Base-by-base conservation (phyloP, 2,329 filamentous ascomycete species). In the Huntiella moniliformis region DNA sequence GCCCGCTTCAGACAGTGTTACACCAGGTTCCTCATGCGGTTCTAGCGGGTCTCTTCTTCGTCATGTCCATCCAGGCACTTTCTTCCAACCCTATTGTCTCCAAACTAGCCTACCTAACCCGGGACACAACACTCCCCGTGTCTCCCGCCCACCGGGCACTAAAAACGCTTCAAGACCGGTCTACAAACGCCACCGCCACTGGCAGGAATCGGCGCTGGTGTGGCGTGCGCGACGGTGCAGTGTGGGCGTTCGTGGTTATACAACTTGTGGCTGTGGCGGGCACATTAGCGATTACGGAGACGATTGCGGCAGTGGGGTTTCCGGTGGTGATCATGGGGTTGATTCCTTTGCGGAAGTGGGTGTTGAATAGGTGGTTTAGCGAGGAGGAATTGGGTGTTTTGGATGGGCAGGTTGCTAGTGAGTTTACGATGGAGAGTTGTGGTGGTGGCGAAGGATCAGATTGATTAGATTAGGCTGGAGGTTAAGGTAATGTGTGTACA, bases 211-310 rank as follows among this genome's bases (percentile, higher is more conserved):
- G 16, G 12, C 34, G 40, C 13, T 42, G 40, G 40, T 28, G 17
- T 16, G 28, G 34, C 13, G 40, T 49, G 32, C 71, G 79, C n/a
- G 71, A 74, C 34, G 54, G 56, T 11, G 73, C 77, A n/a, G 65
- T 86, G 51, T 86, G 80, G 79, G 60, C 62, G 3, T 88, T 87
- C 55, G 77, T 85, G 4, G 62, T 61, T 5, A 60, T 85, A 32
- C 77, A 86, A 60, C 61, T 87, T 3, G 17, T 78, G 38, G 80
- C 74, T 0, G 86, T 87, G 54, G 82, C 68, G 2, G 81, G 77
- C 16, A 88, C 82, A 0, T 86, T 88, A 58, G 82, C 82, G 49
- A 82, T 87, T 54, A 86, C 82, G 0, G 78, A 88, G 62, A 87
- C 82, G 0, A 79, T 87, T 42, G 82, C 82, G 2, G 82, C 82